Percentiles rank a stretch among this genome's conserved stretches.
phyloP scores from a whole-genome alignment of 2,329 filamentous ascomycete genomes.

The Fusarium sp. region DNA sequence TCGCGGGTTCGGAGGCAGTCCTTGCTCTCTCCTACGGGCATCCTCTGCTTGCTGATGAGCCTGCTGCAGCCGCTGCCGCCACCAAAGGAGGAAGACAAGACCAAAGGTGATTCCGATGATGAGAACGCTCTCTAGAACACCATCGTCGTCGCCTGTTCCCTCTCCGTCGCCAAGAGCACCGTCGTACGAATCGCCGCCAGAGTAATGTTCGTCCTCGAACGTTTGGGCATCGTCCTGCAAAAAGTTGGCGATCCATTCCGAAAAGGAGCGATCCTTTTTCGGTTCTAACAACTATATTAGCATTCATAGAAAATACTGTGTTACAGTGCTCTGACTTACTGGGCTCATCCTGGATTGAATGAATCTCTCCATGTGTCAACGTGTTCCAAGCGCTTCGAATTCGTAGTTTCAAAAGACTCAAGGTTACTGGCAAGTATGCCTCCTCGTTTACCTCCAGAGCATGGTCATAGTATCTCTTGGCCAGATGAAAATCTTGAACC shows the following conservation, averaged over 20 bases:
- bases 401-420: conserved; percentile 87
- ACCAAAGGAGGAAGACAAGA: conserved; percentile 83
- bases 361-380: conserved; percentile 87
- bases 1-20: conserved; percentile 42
- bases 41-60: conserved; percentile 56
- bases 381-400: conserved; percentile 94
- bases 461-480: conserved; percentile 95
- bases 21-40: conserved; percentile 49
- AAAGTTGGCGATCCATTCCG: conserved; percentile 89
- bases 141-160: conserved; percentile 74
- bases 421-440: conserved; percentile 90
- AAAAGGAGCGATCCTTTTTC: conserved; percentile 79
- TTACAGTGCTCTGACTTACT: conserved; percentile 63
- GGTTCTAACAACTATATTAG: conserved; percentile 62
- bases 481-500: conserved; percentile 95
- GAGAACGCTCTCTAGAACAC: conserved; percentile 83
- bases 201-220: conserved; percentile 71
- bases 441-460: conserved; percentile 92
- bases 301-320: background rate
- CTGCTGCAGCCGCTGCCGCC: conserved; percentile 77
- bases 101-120: conserved; percentile 82
- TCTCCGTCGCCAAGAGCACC: conserved; percentile 69
- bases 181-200: conserved; percentile 64
- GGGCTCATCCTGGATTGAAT: conserved; percentile 90
- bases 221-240: conserved; percentile 74